Evolutionary conservation across 1,139 yeast species (phyloP), one percentile per base, ranked within the genome.

Genomic region (Debaryomyces udenii): DNA sequence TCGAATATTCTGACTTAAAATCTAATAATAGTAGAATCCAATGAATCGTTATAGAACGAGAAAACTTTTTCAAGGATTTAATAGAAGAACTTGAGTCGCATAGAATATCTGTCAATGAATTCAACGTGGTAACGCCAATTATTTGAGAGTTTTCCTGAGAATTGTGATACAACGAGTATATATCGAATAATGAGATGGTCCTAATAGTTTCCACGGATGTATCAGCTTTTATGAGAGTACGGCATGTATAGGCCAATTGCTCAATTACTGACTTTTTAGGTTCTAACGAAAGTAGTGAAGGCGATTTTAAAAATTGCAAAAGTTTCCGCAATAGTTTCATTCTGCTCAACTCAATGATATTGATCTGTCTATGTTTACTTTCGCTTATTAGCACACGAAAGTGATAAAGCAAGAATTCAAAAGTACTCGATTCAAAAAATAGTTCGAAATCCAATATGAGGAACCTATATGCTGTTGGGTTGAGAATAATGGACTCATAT

Each of bases 1-100:
- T 31, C 20, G 36, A 27, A 37, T 43, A 14, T 9, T 27, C 18
- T 2, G 46, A 31, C 13, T 68, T 66, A 35, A 51, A 59, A 32
- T 74, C 73, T 28, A 86, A 53, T 2, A 84, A 58, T 24, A 84
- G 60, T n/a, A 86, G 58, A 2, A 83, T 64, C 85, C 90, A 82
- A 55, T 83, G 85, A 3, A 81, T 71, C 1, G 87, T 78, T 5
- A 85, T 70, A 0, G 85, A 70, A 36, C 80, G 69, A 9, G 82
- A 72, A 33, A 84, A 66, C 48, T 75, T 77, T 51, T 74, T 68
- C 39, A 73, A 52, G 6, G 64, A 56, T 38, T 68, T 71, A 11
- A 68, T 59, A 0, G 69, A 61, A 0, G 70, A 60, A 7, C 52
- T 56, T 2, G 62, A 42, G 37, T 65, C 68, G 49, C 76, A 66